Evolutionary conservation across 805 yeast genomes (phyloP), one percentile per base, ranked within the genome.

Genomic region (Phaffomyces thermotolerans): DNA sequence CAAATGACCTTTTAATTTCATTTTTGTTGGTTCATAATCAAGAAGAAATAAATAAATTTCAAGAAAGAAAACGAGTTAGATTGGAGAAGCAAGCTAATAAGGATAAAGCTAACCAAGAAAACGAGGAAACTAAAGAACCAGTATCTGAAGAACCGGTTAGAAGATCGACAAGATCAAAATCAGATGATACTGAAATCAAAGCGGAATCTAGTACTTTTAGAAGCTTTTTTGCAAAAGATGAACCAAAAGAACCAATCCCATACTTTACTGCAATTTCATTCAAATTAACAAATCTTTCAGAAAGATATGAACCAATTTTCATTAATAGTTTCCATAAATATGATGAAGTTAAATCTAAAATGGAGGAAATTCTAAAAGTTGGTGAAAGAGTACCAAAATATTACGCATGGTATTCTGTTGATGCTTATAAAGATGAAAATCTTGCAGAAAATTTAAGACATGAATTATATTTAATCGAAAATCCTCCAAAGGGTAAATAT

Each of bases 381-480:
- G 95, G 96, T 2, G 68, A 69, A 1, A 70, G 88, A 45, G 63
- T 79, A 4, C 66, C 81, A 6, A 76, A 76, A 30, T 77, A 78
- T 52, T 75, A 83, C 57, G 66, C 88, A 18, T 89, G 96, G 96
- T 86, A 82, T 55, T 87, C 84, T 53, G 69, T 91, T 10, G 93
- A 84, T 60, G 90, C 88, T 1, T 71, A 75, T 37, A 75, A 78
- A 42, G 93, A 85, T 58, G 86, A 80, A 49, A 62, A 64, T 1
- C 53, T 84, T 38, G 84, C 85, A 0, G 93, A 85, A 52, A 67
- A 69, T 8, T 60, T 84, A 34, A 70, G 95, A 52, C 67, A 69
- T 37, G 79, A 76, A 44, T 61, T 82, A 41, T 72, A 70, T 43
- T 71, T 69, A 15, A 75, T 74, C 55, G 86, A 80, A 52, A 74